phyloP scores from a whole-genome alignment of 176 grass and related monocot genomes.

The Oryza glumipatula region DNA sequence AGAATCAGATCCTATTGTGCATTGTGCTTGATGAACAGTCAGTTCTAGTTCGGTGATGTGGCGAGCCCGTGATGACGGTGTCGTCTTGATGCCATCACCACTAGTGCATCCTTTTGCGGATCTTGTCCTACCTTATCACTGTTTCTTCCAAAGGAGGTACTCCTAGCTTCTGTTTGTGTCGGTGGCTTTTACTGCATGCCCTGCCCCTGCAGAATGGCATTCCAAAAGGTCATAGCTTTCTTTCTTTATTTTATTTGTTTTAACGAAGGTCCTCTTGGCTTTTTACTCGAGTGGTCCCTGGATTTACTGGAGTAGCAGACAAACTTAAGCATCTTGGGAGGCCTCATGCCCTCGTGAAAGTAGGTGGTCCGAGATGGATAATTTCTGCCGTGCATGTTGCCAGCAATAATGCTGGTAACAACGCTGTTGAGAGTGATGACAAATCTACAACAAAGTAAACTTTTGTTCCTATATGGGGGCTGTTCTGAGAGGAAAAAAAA shows the following conservation, averaged over 20 bases:
- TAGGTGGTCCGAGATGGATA: neutral
- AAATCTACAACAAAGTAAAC: neutral
- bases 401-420: neutral
- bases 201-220: neutral
- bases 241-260: neutral
- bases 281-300: constrained; percentile 23
- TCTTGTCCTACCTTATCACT: constrained; percentile 49
- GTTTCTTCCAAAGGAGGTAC: constrained; percentile 12
- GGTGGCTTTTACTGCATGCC: neutral
- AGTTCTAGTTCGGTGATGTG: neutral
- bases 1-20: constrained; percentile 22
- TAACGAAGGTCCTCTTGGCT: neutral
- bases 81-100: neutral
- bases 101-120: constrained; percentile 38
- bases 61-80: neutral
- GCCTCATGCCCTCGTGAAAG: too few species aligned
- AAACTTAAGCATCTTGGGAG: neutral
- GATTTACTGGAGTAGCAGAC: neutral
- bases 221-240: neutral
- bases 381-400: neutral
- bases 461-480: neutral
- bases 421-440: neutral
- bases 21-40: constrained; percentile 4
- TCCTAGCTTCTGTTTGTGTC: constrained; percentile 1
- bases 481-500: too few species aligned